Percentiles rank a stretch among this genome's conserved stretches.
phyloP scores from a whole-genome alignment of 2,329 filamentous ascomycete species.

The Aspergillus jensenii region DNA sequence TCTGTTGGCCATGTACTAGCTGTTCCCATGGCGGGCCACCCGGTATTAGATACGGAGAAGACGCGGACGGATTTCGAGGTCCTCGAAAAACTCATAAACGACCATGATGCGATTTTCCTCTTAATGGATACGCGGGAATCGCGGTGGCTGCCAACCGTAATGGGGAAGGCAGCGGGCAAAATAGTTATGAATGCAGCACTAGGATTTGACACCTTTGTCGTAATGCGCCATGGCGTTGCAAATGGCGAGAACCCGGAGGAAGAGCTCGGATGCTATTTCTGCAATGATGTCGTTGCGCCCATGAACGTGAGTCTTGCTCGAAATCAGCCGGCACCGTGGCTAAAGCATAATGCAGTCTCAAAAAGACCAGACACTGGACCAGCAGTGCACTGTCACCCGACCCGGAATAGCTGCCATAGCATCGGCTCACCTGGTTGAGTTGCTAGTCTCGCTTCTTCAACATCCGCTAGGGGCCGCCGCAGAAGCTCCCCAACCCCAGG shows the following conservation, averaged over 20 bases:
- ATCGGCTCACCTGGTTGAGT: slow-evolving; percentile 84
- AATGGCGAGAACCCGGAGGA: slow-evolving; percentile 56
- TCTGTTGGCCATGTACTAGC: slow-evolving; percentile 76
- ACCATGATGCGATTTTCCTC: slow-evolving; percentile 92
- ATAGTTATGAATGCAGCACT: slow-evolving; percentile 96
- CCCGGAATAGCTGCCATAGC: slow-evolving; percentile 91
- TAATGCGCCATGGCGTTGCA: slow-evolving; percentile 88
- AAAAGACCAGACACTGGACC: slow-evolving; percentile 92
- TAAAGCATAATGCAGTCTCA: slow-evolving; percentile 64
- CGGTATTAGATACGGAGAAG: slow-evolving; percentile 70
- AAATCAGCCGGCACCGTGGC: slow-evolving; percentile 11
- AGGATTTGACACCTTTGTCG: slow-evolving; percentile 94
- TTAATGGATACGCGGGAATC: slow-evolving; percentile 96
- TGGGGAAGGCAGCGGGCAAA: slow-evolving; percentile 90
- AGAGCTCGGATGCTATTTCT: slow-evolving; percentile 93
- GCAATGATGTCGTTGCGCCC: slow-evolving; percentile 94
- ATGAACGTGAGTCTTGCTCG: slow-evolving; percentile 68
- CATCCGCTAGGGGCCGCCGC: slow-evolving; percentile 62
- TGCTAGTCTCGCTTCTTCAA: slow-evolving; percentile 83
- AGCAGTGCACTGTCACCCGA: slow-evolving; percentile 95
- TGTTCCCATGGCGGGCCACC: slow-evolving; percentile 94
- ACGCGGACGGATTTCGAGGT: slow-evolving; percentile 73
- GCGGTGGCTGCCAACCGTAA: slow-evolving; percentile 91
- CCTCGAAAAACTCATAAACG: slow-evolving; percentile 71
- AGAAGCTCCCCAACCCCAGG: slow-evolving; percentile 34